Evolutionary conservation across 371 early-diverging fungal species (phyloP).

Genomic region (Lichtheimia hyalospora): DNA sequence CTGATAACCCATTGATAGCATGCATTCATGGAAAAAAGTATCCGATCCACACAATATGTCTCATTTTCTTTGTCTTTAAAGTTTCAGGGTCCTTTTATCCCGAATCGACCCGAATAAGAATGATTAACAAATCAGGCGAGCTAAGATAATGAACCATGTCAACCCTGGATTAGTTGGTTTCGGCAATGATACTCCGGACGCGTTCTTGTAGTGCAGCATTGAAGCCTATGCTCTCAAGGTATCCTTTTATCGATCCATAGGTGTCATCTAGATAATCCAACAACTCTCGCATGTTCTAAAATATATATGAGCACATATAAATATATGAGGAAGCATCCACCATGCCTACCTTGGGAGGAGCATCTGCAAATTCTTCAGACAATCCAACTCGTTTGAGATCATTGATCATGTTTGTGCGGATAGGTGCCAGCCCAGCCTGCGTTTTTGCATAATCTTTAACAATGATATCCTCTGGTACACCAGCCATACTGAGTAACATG

Average conservation of each 20-base stretch:
- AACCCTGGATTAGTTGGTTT: too few relatives aligned
- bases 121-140: too few relatives aligned
- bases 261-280: conserved; percentile 23
- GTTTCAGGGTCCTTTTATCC: too few relatives aligned
- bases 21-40: too few relatives aligned
- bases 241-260: conserved; percentile 37
- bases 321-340: background rate
- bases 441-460: conserved; percentile 67
- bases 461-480: conserved; percentile 60
- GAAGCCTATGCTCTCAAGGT: conserved; percentile 37
- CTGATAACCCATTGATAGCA: too few relatives aligned
- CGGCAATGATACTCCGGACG: conserved; percentile 29
- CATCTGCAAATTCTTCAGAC: conserved; percentile 55
- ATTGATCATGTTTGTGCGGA: conserved; percentile 44
- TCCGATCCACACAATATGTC: too few relatives aligned
- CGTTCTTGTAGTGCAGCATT: conserved; percentile 26
- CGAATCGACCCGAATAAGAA: too few relatives aligned
- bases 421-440: conserved; percentile 46
- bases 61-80: too few relatives aligned
- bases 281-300: conserved; percentile 35
- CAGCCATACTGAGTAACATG: conserved; percentile 57
- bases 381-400: conserved; percentile 55
- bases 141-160: too few relatives aligned
- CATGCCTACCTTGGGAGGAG: conserved; percentile 46
- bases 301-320: background rate